These are phyloP conservation scores for Pisolithus microcarpus DNA, from an alignment of 768 basidiomycete species.

Conservation along the genomic window DNA sequence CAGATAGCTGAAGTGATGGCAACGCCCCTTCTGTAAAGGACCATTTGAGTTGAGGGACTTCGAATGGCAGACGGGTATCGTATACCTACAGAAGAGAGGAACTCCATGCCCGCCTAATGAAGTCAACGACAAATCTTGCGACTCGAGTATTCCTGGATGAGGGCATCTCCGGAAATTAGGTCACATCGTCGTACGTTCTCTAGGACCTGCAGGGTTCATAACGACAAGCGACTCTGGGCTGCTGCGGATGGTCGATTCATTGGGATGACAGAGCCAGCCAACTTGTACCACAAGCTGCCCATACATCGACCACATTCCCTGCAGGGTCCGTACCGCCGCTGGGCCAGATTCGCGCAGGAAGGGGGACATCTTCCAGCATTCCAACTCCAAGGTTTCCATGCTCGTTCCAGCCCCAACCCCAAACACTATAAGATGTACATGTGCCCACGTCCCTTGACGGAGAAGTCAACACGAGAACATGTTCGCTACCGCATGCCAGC, in stretches of 20 bases:
- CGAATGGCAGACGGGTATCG: no score
- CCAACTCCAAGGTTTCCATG: constrained; percentile 87
- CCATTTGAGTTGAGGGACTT: no score
- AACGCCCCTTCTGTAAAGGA: no score
- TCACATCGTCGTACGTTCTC: no score
- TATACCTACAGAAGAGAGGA: no score
- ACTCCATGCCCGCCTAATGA: no score
- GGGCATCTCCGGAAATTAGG: no score
- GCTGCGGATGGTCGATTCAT: not conserved
- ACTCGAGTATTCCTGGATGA: no score
- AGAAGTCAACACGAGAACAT: constrained; percentile 46
- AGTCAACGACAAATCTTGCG: no score
- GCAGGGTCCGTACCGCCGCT: constrained; percentile 9
- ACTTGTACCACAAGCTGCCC: constrained; percentile 29
- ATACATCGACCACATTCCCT: constrained; percentile 13
- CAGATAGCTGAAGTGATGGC: no score
- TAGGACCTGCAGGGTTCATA: no score
- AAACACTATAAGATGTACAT: constrained; percentile 31
- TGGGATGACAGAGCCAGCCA: constrained; percentile 24
- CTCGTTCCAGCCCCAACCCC: constrained; percentile 98
- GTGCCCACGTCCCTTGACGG: constrained; percentile 20
- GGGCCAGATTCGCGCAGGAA: constrained; percentile 53
- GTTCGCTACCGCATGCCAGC: constrained; percentile 80
- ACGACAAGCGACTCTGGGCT: no score
- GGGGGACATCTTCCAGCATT: constrained; percentile 43